phyloP scores from a whole-genome alignment of 179 eudicot genomes.

The Vitellaria paradoxa region DNA sequence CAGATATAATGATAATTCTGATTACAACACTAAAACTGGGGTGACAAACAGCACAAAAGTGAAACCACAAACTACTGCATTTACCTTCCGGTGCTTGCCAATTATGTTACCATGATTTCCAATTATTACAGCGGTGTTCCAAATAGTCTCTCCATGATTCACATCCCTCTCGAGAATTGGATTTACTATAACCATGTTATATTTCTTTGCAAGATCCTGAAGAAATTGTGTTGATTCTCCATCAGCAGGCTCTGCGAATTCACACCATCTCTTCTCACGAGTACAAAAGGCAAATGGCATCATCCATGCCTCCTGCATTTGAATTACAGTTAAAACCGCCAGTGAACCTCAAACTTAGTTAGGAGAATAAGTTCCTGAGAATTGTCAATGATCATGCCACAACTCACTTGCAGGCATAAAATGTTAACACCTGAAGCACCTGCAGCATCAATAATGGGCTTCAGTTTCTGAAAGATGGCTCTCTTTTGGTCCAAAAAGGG shows the following conservation, averaged over 20 bases:
- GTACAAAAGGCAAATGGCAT: slow-evolving; percentile 99
- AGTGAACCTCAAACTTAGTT: too few species aligned
- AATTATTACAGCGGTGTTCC: slow-evolving; percentile 94
- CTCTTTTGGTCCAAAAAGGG: slow-evolving; percentile 65
- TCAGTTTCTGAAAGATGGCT: slow-evolving; percentile 78
- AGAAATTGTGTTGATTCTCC: slow-evolving; percentile 92
- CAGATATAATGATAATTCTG: slow-evolving; percentile 6
- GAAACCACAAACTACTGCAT: not conserved
- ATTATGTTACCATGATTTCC: slow-evolving; percentile 95
- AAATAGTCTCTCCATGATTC: slow-evolving; percentile 85
- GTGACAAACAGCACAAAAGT: not conserved
- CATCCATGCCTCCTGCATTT: slow-evolving; percentile 89
- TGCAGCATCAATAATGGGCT: slow-evolving; percentile 87
- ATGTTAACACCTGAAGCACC: slow-evolving; percentile 92
- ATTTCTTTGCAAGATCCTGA: slow-evolving; percentile 69
- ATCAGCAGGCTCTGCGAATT: slow-evolving; percentile 87
- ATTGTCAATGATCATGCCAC: not conserved
- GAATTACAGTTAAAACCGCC: not conserved
- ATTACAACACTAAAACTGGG: not conserved
- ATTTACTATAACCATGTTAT: slow-evolving; percentile 90
- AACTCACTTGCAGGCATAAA: slow-evolving; percentile 81
- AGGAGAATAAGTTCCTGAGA: not conserved
- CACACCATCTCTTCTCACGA: slow-evolving; percentile 96
- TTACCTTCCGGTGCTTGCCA: slow-evolving; percentile 92
- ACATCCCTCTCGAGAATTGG: slow-evolving; percentile 95